Evolutionary conservation across 495 filamentous ascomycete species (phyloP).

Genomic region (Aspergillus diversus): DNA sequence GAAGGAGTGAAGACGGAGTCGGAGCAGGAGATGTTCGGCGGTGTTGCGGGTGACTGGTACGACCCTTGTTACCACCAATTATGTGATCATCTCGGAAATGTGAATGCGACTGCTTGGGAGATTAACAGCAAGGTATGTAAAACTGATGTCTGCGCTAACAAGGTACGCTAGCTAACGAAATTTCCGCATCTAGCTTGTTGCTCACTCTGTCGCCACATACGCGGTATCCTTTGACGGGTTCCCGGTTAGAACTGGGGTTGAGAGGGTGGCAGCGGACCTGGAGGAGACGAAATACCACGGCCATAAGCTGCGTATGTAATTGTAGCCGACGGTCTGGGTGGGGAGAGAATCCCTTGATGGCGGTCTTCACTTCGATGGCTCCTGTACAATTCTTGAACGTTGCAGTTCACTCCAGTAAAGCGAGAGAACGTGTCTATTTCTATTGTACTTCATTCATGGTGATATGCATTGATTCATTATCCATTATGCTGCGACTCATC

Average conservation of each 20-base stretch:
- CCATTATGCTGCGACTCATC: not conserved
- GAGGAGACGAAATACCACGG: slow-evolving; percentile 27
- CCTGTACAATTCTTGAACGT: not conserved
- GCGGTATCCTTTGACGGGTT: slow-evolving; percentile 56
- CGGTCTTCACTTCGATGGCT: not conserved
- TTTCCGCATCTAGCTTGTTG: slow-evolving; percentile 49
- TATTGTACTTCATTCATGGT: not conserved
- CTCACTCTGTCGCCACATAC: slow-evolving; percentile 64
- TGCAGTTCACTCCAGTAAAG: not conserved
- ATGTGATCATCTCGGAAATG: slow-evolving; percentile 60
- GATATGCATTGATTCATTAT: not conserved
- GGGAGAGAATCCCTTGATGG: not conserved
- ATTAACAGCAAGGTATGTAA: slow-evolving; percentile 57
- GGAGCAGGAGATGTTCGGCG: slow-evolving; percentile 60
- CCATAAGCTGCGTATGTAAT: slow-evolving; percentile 24
- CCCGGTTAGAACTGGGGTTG: slow-evolving; percentile 25
- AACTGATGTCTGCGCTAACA: too few relatives aligned
- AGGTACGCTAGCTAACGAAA: slow-evolving; percentile 3
- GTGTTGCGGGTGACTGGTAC: slow-evolving; percentile 59
- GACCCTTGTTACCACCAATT: slow-evolving; percentile 67
- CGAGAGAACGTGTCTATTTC: not conserved
- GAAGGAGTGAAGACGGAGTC: slow-evolving; percentile 65
- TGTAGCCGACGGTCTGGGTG: not conserved
- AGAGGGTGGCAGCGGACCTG: slow-evolving; percentile 3
- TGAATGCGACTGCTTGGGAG: slow-evolving; percentile 47